Percentiles rank a stretch among this genome's conserved stretches.
phyloP scores from a whole-genome alignment of 2,329 filamentous ascomycete genomes.

The Phialophora expanda region DNA sequence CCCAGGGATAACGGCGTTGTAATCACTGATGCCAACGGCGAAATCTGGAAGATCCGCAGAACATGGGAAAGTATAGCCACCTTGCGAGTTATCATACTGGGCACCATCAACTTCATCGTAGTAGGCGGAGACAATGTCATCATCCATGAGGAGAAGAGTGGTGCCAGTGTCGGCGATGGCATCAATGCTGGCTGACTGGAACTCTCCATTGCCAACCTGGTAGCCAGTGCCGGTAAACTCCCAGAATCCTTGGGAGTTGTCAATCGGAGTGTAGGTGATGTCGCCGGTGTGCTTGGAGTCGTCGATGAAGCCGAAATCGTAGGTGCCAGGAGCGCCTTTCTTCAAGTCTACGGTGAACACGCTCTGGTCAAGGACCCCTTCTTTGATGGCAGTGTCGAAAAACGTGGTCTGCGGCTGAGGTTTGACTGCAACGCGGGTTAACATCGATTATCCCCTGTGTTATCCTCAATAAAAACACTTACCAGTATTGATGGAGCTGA shows the following conservation, averaged over 20 bases:
- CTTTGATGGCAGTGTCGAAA: slow-evolving; percentile 63
- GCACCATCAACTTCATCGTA: slow-evolving; percentile 64
- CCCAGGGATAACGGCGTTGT: slow-evolving; percentile 59
- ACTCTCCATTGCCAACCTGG: slow-evolving; percentile 54
- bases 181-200: slow-evolving; percentile 51
- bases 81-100: slow-evolving; percentile 32
- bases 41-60: slow-evolving; percentile 59
- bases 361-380: slow-evolving; percentile 52
- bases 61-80: slow-evolving; percentile 54
- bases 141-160: slow-evolving; percentile 66
- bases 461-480: slow-evolving; percentile 10
- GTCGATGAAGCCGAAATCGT: slow-evolving; percentile 67
- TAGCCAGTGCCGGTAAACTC: slow-evolving; percentile 63
- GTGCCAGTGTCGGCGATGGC: slow-evolving; percentile 75
- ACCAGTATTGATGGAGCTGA: slow-evolving; percentile 63
- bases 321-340: slow-evolving; percentile 58
- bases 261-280: slow-evolving; percentile 62
- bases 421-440: slow-evolving; percentile 44
- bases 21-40: slow-evolving; percentile 57
- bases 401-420: slow-evolving; percentile 61
- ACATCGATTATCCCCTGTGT: neutral
- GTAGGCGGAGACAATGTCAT: slow-evolving; percentile 61
- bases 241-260: slow-evolving; percentile 67
- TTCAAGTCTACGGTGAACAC: slow-evolving; percentile 63
- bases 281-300: slow-evolving; percentile 61